These are phyloP conservation scores for Yarrowia keelungensis DNA, from an alignment of 805 yeast genomes.

Conservation along the genomic window DNA sequence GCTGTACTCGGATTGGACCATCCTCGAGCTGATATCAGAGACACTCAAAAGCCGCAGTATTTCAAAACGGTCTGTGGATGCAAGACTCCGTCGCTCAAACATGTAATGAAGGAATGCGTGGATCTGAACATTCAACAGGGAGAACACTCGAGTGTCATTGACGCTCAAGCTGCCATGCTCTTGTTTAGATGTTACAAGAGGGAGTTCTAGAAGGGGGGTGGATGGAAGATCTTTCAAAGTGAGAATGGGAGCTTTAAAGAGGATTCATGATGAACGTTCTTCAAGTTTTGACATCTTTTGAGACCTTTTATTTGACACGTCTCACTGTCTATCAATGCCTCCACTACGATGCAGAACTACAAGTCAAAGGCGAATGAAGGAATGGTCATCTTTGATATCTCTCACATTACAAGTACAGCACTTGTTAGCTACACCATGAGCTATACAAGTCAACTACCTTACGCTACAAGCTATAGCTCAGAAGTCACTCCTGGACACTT, in stretches of 20 bases:
- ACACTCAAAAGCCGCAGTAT: slow-evolving; percentile 69
- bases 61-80: slow-evolving; percentile 69
- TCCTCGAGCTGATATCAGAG: slow-evolving; percentile 69
- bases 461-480: background rate
- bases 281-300: too few species aligned
- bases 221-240: too few species aligned
- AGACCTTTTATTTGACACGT: too few species aligned
- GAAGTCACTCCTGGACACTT: background rate
- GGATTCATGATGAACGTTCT: too few species aligned
- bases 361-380: too few species aligned
- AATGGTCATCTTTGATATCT: too few species aligned
- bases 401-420: too few species aligned
- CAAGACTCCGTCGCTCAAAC: slow-evolving; percentile 75
- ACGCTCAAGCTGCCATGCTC: slow-evolving; percentile 87
- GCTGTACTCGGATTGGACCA: slow-evolving; percentile 71
- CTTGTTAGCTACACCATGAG: too few species aligned
- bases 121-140: slow-evolving; percentile 71
- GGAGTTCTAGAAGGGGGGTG: slow-evolving; percentile 5
- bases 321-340: too few species aligned
- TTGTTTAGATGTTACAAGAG: slow-evolving; percentile 68
- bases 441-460: too few species aligned
- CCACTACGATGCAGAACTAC: too few species aligned
- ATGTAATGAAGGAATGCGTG: slow-evolving; percentile 63
- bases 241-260: too few species aligned
- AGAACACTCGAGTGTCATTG: slow-evolving; percentile 87